Evolutionary conservation across 345 rosid species (phyloP), one percentile per base, ranked within the genome.

Genomic region (Eucalyptus erythrocorys): DNA sequence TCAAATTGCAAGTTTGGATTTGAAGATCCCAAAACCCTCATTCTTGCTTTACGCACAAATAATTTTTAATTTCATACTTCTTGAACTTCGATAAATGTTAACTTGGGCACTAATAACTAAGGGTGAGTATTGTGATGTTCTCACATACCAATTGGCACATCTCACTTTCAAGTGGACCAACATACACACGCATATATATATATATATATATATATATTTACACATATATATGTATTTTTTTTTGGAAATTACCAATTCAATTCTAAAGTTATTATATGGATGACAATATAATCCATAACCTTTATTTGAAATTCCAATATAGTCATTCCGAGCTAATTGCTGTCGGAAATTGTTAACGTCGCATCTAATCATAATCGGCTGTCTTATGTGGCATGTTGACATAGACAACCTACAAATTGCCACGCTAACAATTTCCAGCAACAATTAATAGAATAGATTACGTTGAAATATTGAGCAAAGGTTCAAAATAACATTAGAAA

Each of bases 301-400:
- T 64, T 64, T 64, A n/a, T 15, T 5, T 7, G 9, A n/a, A 14
- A 64, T 64, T 64, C 10, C 19, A 64, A 7, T 64, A 8, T 64
- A n/a, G 19, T 64, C 5, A n/a, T 64, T 64, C 2, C 19, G 11
- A 27, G 1, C 19, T 6, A n/a, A 14, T 7, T 64, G 2, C 19
- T 0, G 9, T n/a, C 0, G 0, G 37, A 64, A n/a, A 64, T 30
- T n/a, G 19, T 3, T 30, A 4, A n/a, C 0, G 0, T 64, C 0
- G 0, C 5, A n/a, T 7, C 10, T 7, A 64, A 4, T 59, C 66
- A 59, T 59, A 12, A 12, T 5, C 0, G 3, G n/a, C 7, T 2
- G 0, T 13, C 71, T 12, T 30, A 61, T 0, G 3, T 64, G 71
- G 1, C 71, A 64, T 30, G 37, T 6, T 64, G 7, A n/a, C 0